Conservation (phyloP, 192 early-diverging fungal genomes). For the Mortierella antarctica region DNA sequence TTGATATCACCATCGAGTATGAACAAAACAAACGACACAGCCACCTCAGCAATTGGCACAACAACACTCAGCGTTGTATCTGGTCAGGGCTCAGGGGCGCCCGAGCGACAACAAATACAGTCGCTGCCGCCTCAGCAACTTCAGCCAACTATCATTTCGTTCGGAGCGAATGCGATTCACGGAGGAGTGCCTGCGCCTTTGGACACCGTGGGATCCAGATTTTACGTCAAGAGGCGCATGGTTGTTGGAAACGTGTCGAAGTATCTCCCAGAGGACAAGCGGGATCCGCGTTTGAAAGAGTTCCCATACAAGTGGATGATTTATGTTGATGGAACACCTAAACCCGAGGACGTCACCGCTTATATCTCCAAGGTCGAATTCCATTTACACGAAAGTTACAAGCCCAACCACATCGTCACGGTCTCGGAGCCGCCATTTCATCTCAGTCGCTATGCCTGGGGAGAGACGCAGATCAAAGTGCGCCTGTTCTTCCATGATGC, state of each 20-base stretch:
- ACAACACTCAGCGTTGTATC: not conserved
- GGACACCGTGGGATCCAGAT: constrained; percentile 70
- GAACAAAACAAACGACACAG: not conserved
- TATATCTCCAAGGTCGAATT: constrained; percentile 87
- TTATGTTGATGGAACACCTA: constrained; percentile 76
- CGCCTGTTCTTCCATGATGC: constrained; percentile 86
- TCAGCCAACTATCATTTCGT: constrained; percentile 50
- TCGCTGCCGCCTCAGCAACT: not conserved
- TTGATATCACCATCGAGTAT: not conserved
- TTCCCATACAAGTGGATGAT: constrained; percentile 93
- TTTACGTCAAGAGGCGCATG: constrained; percentile 75
- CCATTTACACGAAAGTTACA: constrained; percentile 90
- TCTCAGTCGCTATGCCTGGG: constrained; percentile 92
- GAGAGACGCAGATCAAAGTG: constrained; percentile 90
- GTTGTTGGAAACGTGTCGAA: constrained; percentile 82
- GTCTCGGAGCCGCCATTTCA: constrained; percentile 81
- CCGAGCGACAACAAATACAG: not conserved
- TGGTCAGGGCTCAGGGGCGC: too few relatives aligned
- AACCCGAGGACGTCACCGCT: constrained; percentile 59
- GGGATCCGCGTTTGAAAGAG: constrained; percentile 64
- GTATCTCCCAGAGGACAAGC: constrained; percentile 67
- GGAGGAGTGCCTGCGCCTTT: constrained; percentile 31
- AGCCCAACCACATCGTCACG: constrained; percentile 90
- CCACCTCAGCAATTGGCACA: not conserved
- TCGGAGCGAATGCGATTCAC: constrained; percentile 40